Percentiles rank a stretch among this genome's conserved stretches.
phyloP scores from a whole-genome alignment of 768 basidiomycete genomes.

The Trametes maxima region DNA sequence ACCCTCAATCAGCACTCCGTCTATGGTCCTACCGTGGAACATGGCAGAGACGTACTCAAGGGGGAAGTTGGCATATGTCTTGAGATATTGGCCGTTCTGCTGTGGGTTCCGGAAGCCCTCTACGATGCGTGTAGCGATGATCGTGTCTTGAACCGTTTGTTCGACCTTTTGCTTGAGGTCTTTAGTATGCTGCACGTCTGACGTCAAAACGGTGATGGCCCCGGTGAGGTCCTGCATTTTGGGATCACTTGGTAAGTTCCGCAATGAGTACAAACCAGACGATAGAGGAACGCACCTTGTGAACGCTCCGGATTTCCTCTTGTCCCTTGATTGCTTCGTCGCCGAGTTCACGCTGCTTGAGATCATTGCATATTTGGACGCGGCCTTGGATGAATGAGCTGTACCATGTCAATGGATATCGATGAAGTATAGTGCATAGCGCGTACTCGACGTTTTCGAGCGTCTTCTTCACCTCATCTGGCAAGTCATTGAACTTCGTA shows the following conservation, averaged over 20 bases:
- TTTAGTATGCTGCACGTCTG: conserved; percentile 65
- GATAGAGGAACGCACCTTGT: conserved; percentile 52
- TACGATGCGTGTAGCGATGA: conserved; percentile 72
- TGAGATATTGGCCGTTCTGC: conserved; percentile 66
- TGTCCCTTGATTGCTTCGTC: conserved; percentile 75
- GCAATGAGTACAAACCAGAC: background rate
- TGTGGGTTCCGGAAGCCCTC: conserved; percentile 81
- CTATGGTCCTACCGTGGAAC: background rate
- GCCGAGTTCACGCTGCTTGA: conserved; percentile 75
- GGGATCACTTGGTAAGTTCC: background rate
- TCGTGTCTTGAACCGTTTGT: conserved; percentile 79
- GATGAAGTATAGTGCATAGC: background rate
- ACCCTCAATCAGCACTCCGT: background rate
- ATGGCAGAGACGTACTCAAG: conserved; percentile 57
- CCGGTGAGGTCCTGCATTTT: conserved; percentile 61
- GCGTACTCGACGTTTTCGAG: conserved; percentile 76
- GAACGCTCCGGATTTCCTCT: conserved; percentile 64
- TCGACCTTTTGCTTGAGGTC: conserved; percentile 78
- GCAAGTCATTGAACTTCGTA: conserved; percentile 84
- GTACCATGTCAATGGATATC: conserved; percentile 6
- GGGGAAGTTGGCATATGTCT: conserved; percentile 81
- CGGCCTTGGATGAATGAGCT: conserved; percentile 50
- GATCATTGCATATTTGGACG: conserved; percentile 77
- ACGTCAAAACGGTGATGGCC: conserved; percentile 60
- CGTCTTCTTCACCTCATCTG: conserved; percentile 63